Conservation (phyloP, 2,329 filamentous ascomycete species). For the Xenoacremonium recifei region DNA sequence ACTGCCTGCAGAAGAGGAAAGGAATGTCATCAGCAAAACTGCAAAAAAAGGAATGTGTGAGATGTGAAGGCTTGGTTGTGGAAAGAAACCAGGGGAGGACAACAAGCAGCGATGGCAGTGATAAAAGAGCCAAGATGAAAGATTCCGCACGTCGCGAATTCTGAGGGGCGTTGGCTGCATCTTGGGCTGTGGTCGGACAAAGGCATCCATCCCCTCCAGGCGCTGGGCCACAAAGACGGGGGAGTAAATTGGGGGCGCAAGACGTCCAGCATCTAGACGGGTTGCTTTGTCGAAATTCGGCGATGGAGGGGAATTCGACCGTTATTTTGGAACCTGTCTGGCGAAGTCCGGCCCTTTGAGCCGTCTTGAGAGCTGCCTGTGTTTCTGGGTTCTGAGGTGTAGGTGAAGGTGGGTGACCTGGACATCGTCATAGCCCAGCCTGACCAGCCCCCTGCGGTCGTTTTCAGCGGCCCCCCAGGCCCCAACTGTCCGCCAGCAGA, state of each 20-base stretch:
- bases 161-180: neutral
- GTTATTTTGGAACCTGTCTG: constrained; percentile 14
- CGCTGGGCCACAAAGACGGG: constrained; percentile 17
- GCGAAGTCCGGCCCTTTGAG: constrained; percentile 11
- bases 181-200: constrained; percentile 21
- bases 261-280: constrained; percentile 16
- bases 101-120: constrained; percentile 6
- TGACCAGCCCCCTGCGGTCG: constrained; percentile 1
- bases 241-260: constrained; percentile 9
- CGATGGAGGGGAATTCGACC: constrained; percentile 16
- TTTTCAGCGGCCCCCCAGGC: too few relatives aligned
- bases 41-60: constrained; percentile 5
- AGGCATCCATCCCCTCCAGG: constrained; percentile 11
- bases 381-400: constrained; percentile 7
- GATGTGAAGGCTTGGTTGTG: neutral
- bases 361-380: neutral
- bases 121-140: too few relatives aligned
- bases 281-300: constrained; percentile 16
- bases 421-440: constrained; percentile 9
- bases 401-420: constrained; percentile 8
- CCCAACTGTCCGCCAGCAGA: neutral
- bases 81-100: constrained; percentile 3
- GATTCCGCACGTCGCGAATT: too few relatives aligned
- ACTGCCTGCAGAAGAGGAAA: constrained; percentile 21
- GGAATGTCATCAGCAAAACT: constrained; percentile 24